Evolutionary conservation across 306 rosid species (phyloP).

Genomic region (Rosa persica): DNA sequence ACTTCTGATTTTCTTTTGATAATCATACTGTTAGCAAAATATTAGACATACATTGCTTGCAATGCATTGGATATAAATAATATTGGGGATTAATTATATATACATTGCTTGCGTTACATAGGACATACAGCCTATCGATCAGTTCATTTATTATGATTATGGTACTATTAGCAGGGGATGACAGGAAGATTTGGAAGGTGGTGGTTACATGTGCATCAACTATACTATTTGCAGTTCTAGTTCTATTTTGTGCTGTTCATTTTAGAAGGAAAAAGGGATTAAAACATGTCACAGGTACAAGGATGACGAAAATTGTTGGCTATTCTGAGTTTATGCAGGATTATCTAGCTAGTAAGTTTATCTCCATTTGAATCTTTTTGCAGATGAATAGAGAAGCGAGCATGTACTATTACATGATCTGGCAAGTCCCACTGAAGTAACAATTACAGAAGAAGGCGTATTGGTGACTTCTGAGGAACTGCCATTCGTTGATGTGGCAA

Average conservation of each 20-base stretch:
- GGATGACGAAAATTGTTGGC: background rate
- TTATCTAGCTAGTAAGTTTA: background rate
- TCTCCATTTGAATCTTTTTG: background rate
- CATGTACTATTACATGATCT: slow-evolving; percentile 36
- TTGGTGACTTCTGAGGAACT: slow-evolving; percentile 28
- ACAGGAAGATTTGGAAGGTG: slow-evolving; percentile 48
- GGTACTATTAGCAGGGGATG: slow-evolving; percentile 22
- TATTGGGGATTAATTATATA: too few species aligned
- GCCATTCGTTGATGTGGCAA: slow-evolving; percentile 33
- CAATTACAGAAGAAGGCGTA: background rate
- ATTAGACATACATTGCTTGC: too few species aligned
- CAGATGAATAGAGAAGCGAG: slow-evolving; percentile 21
- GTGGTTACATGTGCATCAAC: slow-evolving; percentile 32
- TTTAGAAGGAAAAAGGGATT: slow-evolving; percentile 10
- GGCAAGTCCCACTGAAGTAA: slow-evolving; percentile 29
- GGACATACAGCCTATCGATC: background rate
- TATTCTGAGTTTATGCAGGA: background rate
- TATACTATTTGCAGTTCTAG: slow-evolving; percentile 22
- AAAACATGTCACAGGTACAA: slow-evolving; percentile 25
- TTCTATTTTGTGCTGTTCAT: slow-evolving; percentile 22
- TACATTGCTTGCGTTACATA: background rate
- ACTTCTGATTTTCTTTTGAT: background rate
- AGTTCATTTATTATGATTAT: background rate
- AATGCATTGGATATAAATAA: too few species aligned
- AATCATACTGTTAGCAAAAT: too few species aligned